Base-by-base conservation (phyloP, 176 grass and related monocot species). In the Paspalum notatum region DNA sequence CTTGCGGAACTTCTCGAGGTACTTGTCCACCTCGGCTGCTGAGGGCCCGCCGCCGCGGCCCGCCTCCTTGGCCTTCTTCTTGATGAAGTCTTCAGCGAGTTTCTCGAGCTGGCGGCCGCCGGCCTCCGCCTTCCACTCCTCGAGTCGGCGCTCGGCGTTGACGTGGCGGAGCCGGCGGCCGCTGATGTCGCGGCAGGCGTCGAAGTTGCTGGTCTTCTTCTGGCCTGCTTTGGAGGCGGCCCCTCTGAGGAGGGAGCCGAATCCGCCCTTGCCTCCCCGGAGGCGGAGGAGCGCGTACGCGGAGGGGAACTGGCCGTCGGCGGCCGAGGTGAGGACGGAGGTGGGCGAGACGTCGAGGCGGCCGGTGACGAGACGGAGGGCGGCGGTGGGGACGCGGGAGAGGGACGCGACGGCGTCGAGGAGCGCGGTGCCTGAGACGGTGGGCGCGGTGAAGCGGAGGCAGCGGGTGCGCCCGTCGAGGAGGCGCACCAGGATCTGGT, bases 181-280 rank as follows among this genome's bases (percentile, higher is more conserved):
- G 47, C 85, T 99, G 76, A 99, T 95, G 66, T 99, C 96, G 37
- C 96, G 89, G 82, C 96, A 99, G 20, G 96, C 96, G 44, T 99
- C 96, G 40, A 99, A 99, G 55, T 99, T 99, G 75, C 81, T 99
- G 9, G 96, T 99, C 84, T 99, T 99, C 84, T 99, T 99, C 84
- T 95, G 96, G 5, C 96, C 96, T 5, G 96, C 92, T 70, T 99
- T 99, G 57, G 96, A 94, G 10, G 96, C 96, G 9, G 96, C 92
- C 18, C 96, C 96, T 18, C 96, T 84, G 64, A 95, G 96, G 17
- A 99, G 88, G 66, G 96, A 99, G 15, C 96, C 92, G 66, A 99
- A 99, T 8, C 96, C 96, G 24, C 96, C 96, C 82, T 99, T 99
- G 43, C 96, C 96, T 26, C 96, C 96, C 12, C 81, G 92, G 11